Evolutionary conservation across 2,329 filamentous ascomycete genomes (phyloP).

Genomic region (Remersonia thermophila): DNA sequence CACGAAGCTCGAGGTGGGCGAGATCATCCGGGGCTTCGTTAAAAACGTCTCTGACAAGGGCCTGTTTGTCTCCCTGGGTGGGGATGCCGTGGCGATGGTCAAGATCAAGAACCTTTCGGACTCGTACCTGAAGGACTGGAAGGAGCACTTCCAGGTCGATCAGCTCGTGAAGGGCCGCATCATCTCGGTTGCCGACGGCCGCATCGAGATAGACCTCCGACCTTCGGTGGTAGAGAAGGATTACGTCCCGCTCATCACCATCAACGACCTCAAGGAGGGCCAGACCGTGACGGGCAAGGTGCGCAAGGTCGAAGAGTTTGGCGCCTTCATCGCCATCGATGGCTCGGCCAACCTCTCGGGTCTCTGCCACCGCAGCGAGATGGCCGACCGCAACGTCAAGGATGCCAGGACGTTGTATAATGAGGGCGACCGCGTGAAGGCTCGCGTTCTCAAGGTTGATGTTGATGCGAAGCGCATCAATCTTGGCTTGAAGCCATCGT

Average conservation of each 20-base stretch:
- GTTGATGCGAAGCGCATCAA: conserved; percentile 64
- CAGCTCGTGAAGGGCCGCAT: conserved; percentile 86
- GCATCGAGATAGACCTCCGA: conserved; percentile 79
- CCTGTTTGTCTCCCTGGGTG: conserved; percentile 73
- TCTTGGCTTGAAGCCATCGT: conserved; percentile 85
- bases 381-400: conserved; percentile 71
- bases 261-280: conserved; percentile 65
- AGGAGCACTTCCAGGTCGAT: conserved; percentile 72
- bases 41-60: conserved; percentile 84
- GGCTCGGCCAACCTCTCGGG: conserved; percentile 81
- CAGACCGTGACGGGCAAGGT: conserved; percentile 82
- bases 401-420: conserved; percentile 85
- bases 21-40: conserved; percentile 81
- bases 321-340: conserved; percentile 86
- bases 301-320: conserved; percentile 87
- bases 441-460: conserved; percentile 72
- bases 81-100: conserved; percentile 69
- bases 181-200: conserved; percentile 53
- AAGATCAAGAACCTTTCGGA: conserved; percentile 84
- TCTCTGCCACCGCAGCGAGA: conserved; percentile 81
- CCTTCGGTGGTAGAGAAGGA: conserved; percentile 69
- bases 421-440: conserved; percentile 88
- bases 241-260: conserved; percentile 60
- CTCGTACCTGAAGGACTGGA: conserved; percentile 89
- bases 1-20: conserved; percentile 61